phyloP scores from a whole-genome alignment of 192 early-diverging fungal genomes.

The Coemansia sp. region DNA sequence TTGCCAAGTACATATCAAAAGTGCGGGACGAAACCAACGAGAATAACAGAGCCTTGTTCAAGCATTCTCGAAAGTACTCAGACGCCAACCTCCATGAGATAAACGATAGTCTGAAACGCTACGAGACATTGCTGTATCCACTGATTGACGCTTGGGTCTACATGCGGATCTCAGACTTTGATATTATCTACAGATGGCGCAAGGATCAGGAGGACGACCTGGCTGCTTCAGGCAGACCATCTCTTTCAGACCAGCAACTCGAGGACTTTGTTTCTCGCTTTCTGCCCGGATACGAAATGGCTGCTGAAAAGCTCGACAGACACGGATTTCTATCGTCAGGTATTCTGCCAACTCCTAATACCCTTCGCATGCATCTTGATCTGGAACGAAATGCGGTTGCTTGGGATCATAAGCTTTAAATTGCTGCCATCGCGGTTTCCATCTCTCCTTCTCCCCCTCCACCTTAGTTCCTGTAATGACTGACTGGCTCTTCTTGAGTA shows the following conservation, averaged over 20 bases:
- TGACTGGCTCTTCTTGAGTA: too few relatives aligned
- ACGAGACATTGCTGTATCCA: conserved; percentile 63
- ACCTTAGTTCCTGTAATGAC: too few relatives aligned
- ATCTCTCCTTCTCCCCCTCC: not conserved
- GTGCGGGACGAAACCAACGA: conserved; percentile 14
- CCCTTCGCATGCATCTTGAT: conserved; percentile 50
- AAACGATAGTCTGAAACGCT: conserved; percentile 40
- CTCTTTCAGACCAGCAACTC: conserved; percentile 74
- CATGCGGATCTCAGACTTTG: conserved; percentile 60
- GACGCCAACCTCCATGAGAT: conserved; percentile 31
- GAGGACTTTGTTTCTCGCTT: conserved; percentile 82
- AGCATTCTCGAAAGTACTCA: conserved; percentile 43
- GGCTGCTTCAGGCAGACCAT: conserved; percentile 40
- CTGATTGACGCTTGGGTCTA: conserved; percentile 78
- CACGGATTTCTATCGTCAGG: conserved; percentile 42
- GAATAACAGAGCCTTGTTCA: conserved; percentile 18
- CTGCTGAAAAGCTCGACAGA: conserved; percentile 33
- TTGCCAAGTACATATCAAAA: conserved; percentile 19
- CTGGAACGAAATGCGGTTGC: conserved; percentile 40
- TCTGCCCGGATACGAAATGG: conserved; percentile 78
- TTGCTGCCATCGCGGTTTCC: not conserved
- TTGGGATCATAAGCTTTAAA: conserved; percentile 35
- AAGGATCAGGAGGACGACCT: conserved; percentile 77
- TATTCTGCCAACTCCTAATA: conserved; percentile 15
- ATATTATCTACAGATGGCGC: conserved; percentile 82